These are phyloP conservation scores for Tricholoma hemisulphureum DNA, from an alignment of 768 basidiomycete genomes.

Conservation along the genomic window DNA sequence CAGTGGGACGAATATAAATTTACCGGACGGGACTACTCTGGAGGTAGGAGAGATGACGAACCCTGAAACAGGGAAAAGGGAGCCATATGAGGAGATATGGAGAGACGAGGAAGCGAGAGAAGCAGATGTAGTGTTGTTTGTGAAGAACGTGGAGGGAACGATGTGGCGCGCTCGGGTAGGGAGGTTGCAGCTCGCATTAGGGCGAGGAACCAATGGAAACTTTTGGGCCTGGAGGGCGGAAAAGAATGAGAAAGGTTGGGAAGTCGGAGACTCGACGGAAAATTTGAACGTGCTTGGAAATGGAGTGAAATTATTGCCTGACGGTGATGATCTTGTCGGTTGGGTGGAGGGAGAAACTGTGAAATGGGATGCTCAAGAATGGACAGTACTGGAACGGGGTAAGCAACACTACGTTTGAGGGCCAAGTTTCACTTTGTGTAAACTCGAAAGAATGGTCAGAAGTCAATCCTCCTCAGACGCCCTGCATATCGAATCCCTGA, in stretches of 20 bases:
- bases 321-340: not conserved
- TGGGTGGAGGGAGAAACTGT: constrained; percentile 13
- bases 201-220: constrained; percentile 4
- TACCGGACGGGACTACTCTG: constrained; percentile 29
- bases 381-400: constrained; percentile 13
- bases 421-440: too few species aligned
- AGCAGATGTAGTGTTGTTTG: constrained; percentile 9
- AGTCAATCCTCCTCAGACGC: too few species aligned
- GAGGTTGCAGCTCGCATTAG: constrained; percentile 14
- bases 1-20: constrained; percentile 22
- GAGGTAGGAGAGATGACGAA: constrained; percentile 36
- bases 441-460: too few species aligned
- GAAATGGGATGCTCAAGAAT: constrained; percentile 10
- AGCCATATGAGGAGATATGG: constrained; percentile 34
- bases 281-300: not conserved
- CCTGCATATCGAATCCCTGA: too few species aligned
- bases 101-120: constrained; percentile 23
- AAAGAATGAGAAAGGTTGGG: constrained; percentile 8
- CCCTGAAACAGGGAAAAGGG: constrained; percentile 27
- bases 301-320: constrained; percentile 9
- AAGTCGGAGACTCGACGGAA: constrained; percentile 3
- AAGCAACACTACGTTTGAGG: too few species aligned
- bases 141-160: constrained; percentile 13
- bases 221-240: constrained; percentile 24
- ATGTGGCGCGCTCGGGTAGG: constrained; percentile 18